Evolutionary conservation across 2,329 filamentous ascomycete genomes (phyloP), one percentile per base, ranked within the genome.

Genomic region (Claviceps arundinis): DNA sequence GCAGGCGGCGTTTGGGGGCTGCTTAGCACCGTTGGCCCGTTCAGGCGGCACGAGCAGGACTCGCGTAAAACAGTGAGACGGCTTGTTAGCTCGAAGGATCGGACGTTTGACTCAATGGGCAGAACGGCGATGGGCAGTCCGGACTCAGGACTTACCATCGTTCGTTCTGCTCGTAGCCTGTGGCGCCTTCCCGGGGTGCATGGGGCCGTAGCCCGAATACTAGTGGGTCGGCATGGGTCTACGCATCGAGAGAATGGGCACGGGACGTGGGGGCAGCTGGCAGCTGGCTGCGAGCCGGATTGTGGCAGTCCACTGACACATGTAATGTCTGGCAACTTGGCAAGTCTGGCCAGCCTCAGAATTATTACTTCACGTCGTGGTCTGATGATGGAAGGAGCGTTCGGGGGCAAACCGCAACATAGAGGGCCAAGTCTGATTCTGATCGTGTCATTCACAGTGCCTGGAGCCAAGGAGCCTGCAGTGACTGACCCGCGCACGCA

Each of bases 1-100:
- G 13, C 50, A 52, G 52, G 19, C 42, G 50, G 42, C 42, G 49
- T 46, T 13, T 40, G 52, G 52, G 45, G 50, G 42, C 46, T 48
- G 47, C 42, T 47, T 37, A 50, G 53, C 24, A 47, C 50, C 47
- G 53, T 54, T 50, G 42, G n/a, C 26, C 42, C 37, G 53, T 52
- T 40, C 37, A 51, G 52, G 50, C 49, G 30, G 40, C 43, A 40
- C 42, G 38, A 44, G 41, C 51, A 37, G 34, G 50, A 49, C 41
- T 41, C 22, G 30, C 34, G 46, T 30, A 30, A 37, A 37, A 34
- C 37, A 50, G 50, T 41, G 50, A 45, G 48, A 17, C 49, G 42
- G 42, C 42, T 34, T 34, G 11, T 34, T 50, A 46, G 41, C 42
- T 45, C 42, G 49, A 50, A 50, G 42, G 49, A 50, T 50, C 34